Percentiles rank a stretch among this genome's conserved stretches.
phyloP scores from a whole-genome alignment of 2,329 filamentous ascomycete species.

The Gaeumannomyces tritici region DNA sequence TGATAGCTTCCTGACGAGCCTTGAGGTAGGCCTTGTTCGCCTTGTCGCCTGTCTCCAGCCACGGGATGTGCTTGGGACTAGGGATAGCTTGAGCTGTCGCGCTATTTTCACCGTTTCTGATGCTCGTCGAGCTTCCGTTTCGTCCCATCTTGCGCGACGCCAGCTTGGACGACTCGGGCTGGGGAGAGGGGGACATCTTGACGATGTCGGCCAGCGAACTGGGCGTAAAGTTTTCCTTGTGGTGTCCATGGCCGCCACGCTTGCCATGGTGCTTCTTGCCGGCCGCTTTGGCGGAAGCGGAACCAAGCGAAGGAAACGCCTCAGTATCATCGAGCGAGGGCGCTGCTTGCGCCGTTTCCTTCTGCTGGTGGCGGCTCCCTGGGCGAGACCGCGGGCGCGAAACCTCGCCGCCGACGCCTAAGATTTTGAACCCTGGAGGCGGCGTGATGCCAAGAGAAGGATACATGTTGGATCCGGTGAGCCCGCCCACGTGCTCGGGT shows the following conservation, averaged over 20 bases:
- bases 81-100: conserved; percentile 74
- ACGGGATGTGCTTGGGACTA: conserved; percentile 84
- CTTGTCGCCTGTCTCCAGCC: conserved; percentile 85
- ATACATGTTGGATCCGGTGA: conserved; percentile 41
- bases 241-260: conserved; percentile 70
- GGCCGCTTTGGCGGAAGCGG: conserved; percentile 56
- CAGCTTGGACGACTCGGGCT: conserved; percentile 44
- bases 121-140: conserved; percentile 55
- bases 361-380: conserved; percentile 68
- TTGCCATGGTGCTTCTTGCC: conserved; percentile 92
- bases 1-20: conserved; percentile 89
- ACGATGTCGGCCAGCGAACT: conserved; percentile 89
- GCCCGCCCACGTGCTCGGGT: conserved; percentile 48
- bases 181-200: conserved; percentile 87
- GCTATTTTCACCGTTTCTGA: conserved; percentile 66
- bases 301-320: conserved; percentile 83
- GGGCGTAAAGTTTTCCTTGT: conserved; percentile 58
- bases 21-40: conserved; percentile 94
- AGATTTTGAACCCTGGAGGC: conserved; percentile 63
- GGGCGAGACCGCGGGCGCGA: conserved; percentile 73
- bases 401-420: conserved; percentile 44
- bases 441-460: conserved; percentile 47
- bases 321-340: conserved; percentile 87
- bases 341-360: conserved; percentile 54
- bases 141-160: conserved; percentile 50